Percentiles rank a stretch among this genome's conserved stretches.
phyloP scores from a whole-genome alignment of 2,329 filamentous ascomycete genomes.

The Penicillium corylophilum region DNA sequence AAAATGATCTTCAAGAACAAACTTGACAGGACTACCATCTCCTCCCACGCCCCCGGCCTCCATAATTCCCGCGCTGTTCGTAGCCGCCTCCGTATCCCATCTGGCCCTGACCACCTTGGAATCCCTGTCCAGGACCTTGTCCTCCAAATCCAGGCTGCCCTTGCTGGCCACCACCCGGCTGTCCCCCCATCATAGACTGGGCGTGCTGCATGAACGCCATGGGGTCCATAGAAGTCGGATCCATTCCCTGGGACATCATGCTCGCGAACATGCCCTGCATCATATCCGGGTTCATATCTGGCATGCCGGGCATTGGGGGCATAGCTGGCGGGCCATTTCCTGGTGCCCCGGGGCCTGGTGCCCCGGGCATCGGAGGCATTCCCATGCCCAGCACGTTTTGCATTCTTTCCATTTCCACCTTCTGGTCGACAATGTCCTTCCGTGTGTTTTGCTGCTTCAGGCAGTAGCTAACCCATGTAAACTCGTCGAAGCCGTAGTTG shows the following conservation, averaged over 20 bases:
- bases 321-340: constrained; percentile 34
- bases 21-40: constrained; percentile 33
- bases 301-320: constrained; percentile 46
- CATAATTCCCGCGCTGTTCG: constrained; percentile 41
- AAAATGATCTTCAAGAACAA: constrained; percentile 11
- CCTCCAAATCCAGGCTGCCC: constrained; percentile 37
- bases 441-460: constrained; percentile 80
- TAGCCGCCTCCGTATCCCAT: constrained; percentile 46
- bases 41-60: constrained; percentile 40
- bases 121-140: constrained; percentile 34
- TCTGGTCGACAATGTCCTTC: constrained; percentile 76
- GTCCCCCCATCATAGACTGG: constrained; percentile 50
- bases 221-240: constrained; percentile 55
- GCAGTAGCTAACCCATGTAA: constrained; percentile 94
- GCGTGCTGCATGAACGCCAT: constrained; percentile 55
- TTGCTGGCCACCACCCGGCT: constrained; percentile 40
- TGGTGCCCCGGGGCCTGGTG: constrained; percentile 29
- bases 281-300: constrained; percentile 55
- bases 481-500: constrained; percentile 98
- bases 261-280: constrained; percentile 59
- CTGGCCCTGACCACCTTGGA: constrained; percentile 41
- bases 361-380: constrained; percentile 48
- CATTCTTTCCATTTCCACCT: constrained; percentile 64
- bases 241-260: constrained; percentile 55
- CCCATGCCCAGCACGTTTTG: constrained; percentile 58